Percentiles rank a stretch among this genome's conserved stretches.
Evolutionary conservation across 2,329 filamentous ascomycete genomes (phyloP).

Genomic region (Byssochlamys sp.): DNA sequence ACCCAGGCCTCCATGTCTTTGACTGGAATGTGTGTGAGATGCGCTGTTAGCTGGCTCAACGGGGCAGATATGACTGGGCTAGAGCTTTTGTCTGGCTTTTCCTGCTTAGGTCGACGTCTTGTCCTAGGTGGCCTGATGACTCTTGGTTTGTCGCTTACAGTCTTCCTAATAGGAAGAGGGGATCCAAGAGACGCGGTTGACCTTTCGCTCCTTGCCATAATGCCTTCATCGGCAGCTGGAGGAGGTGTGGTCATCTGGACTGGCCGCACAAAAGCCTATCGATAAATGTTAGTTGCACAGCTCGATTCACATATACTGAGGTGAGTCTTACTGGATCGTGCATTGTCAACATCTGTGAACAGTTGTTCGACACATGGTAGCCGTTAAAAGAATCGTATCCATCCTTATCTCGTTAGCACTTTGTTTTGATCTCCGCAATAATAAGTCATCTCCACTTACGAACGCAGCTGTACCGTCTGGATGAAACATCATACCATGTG

Average conservation of each 20-base stretch:
- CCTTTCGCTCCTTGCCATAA: constrained; percentile 7
- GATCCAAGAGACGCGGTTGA: constrained; percentile 2
- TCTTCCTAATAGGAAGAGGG: constrained; percentile 3
- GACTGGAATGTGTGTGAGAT: constrained; percentile 44
- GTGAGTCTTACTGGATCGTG: constrained; percentile 15
- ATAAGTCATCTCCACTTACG: constrained; percentile 10
- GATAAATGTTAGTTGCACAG: constrained; percentile 9
- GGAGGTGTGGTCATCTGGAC: constrained; percentile 17
- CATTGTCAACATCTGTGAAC: constrained; percentile 8
- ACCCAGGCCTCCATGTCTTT: constrained; percentile 75
- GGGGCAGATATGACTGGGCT: constrained; percentile 9
- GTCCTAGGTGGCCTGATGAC: constrained; percentile 11
- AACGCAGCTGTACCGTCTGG: constrained; percentile 7
- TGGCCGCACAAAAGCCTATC: constrained; percentile 3
- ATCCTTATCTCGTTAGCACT: constrained; percentile 5
- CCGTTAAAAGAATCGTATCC: constrained; percentile 10
- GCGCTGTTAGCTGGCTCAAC: constrained; percentile 13
- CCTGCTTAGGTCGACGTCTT: constrained; percentile 9
- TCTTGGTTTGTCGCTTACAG: constrained; percentile 8
- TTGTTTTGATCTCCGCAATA: not conserved
- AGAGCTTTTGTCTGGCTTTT: constrained; percentile 6
- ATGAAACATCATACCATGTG: constrained; percentile 5
- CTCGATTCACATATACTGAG: constrained; percentile 1
- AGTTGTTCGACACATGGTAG: constrained; percentile 10
- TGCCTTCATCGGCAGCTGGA: constrained; percentile 6